Conservation (phyloP, 228 moss, liverwort and hornwort genomes). For the Sphagnum fallax region DNA sequence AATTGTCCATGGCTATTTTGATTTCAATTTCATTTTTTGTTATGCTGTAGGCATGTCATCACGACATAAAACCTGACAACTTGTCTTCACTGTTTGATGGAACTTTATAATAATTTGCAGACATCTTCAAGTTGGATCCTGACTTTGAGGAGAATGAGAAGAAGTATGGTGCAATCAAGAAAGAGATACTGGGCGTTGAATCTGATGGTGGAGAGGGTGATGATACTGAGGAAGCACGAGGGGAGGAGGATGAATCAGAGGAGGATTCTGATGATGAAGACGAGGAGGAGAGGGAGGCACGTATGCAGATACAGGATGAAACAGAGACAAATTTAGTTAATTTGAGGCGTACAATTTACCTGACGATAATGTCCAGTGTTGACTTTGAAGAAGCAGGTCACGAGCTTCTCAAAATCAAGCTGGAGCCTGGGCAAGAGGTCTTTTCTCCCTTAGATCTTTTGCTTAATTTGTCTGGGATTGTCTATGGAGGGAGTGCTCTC, state of each 20-base stretch:
- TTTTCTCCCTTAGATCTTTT: neutral
- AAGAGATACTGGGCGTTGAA: constrained; percentile 72
- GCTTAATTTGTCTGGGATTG: too few species aligned
- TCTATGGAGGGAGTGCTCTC: too few species aligned
- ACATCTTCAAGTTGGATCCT: constrained; percentile 71
- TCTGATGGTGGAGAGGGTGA: constrained; percentile 49
- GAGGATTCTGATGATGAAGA: constrained; percentile 79
- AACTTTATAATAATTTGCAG: constrained; percentile 1
- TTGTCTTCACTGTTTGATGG: neutral
- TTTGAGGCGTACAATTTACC: constrained; percentile 77
- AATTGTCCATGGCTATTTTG: too few species aligned
- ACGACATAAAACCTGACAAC: neutral
- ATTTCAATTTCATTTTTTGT: neutral
- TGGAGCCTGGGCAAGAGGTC: constrained; percentile 82
- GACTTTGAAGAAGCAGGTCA: constrained; percentile 95
- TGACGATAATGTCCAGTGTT: constrained; percentile 91
- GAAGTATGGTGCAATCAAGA: constrained; percentile 63
- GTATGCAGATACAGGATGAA: constrained; percentile 88
- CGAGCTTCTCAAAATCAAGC: constrained; percentile 85
- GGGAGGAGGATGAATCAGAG: constrained; percentile 52
- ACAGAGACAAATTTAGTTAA: constrained; percentile 93
- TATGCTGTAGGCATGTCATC: neutral
- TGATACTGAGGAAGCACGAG: constrained; percentile 56
- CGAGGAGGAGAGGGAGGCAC: constrained; percentile 74
- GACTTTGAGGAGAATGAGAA: constrained; percentile 65